phyloP scores from a whole-genome alignment of 176 grass and related monocot species.

The Phoenix roebelenii region DNA sequence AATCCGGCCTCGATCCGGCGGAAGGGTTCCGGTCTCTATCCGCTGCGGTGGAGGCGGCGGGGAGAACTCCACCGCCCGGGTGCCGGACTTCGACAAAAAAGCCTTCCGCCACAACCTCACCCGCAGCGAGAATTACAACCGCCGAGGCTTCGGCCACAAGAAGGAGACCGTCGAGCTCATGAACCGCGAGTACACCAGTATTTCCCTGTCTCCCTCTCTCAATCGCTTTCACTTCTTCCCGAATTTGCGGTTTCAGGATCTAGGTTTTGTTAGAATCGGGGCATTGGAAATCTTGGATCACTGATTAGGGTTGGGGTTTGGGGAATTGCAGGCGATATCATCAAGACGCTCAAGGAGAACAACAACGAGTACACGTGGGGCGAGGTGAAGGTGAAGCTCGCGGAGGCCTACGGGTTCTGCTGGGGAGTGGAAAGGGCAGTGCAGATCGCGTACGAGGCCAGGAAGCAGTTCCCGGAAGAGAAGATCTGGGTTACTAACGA shows the following conservation, averaged over 20 bases:
- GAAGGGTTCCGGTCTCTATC: constrained; percentile 24
- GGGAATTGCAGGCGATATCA: constrained; percentile 50
- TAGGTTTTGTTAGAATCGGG: no score
- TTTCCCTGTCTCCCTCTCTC: no score
- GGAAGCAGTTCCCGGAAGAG: constrained; percentile 97
- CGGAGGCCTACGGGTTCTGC: constrained; percentile 95
- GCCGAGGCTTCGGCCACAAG: constrained; percentile 87
- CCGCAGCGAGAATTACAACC: constrained; percentile 96
- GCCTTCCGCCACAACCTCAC: constrained; percentile 90
- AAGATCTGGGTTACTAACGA: constrained; percentile 95
- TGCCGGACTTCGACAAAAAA: constrained; percentile 94
- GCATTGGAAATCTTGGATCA: no score
- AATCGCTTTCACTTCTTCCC: no score
- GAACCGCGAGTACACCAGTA: constrained; percentile 90
- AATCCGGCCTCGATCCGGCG: constrained; percentile 1
- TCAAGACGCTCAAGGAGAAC: constrained; percentile 91
- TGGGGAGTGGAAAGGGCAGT: constrained; percentile 98
- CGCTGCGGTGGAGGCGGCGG: constrained; percentile 45
- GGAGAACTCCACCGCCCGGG: constrained; percentile 21
- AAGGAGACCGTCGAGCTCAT: constrained; percentile 95
- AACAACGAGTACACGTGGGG: constrained; percentile 69
- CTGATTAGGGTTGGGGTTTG: not conserved
- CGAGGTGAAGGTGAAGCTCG: constrained; percentile 68
- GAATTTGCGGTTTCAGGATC: no score
- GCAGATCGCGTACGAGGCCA: constrained; percentile 97